phyloP scores from a whole-genome alignment of 192 early-diverging fungal species.

The Podila verticillata region DNA sequence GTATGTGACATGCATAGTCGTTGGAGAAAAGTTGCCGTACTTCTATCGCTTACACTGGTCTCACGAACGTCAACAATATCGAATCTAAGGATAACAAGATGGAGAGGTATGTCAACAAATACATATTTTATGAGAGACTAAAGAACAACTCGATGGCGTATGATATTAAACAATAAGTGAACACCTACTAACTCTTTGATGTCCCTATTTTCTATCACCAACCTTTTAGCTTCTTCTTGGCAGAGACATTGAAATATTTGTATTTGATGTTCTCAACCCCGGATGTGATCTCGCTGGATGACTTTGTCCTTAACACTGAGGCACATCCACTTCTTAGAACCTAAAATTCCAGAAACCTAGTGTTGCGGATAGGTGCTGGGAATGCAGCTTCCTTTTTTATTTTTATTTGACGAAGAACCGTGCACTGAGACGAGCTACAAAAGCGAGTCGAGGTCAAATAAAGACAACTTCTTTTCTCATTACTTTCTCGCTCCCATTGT shows the following conservation, averaged over 20 bases:
- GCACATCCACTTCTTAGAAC: conserved; percentile 80
- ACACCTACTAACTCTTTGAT: background rate
- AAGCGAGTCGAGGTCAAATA: too few species aligned
- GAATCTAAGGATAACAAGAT: conserved; percentile 55
- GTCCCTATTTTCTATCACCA: background rate
- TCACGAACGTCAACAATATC: conserved; percentile 49
- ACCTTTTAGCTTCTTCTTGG: conserved; percentile 80
- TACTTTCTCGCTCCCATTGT: too few species aligned
- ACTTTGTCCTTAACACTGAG: conserved; percentile 95
- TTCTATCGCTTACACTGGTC: conserved; percentile 58
- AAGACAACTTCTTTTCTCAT: too few species aligned
- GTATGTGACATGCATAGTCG: conserved; percentile 31
- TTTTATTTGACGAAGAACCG: too few species aligned
- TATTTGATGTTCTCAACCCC: conserved; percentile 84
- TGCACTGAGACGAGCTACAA: too few species aligned
- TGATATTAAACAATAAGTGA: background rate
- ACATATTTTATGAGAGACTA: background rate
- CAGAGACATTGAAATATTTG: conserved; percentile 96
- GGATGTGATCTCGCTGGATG: conserved; percentile 71
- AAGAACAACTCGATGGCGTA: background rate
- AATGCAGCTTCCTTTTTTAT: too few species aligned
- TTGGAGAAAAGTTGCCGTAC: conserved; percentile 59
- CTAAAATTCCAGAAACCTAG: conserved; percentile 18
- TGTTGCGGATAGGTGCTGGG: too few species aligned
- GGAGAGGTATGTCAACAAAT: conserved; percentile 56